phyloP scores from a whole-genome alignment of 768 basidiomycete genomes.

The Lactifluus volemus region DNA sequence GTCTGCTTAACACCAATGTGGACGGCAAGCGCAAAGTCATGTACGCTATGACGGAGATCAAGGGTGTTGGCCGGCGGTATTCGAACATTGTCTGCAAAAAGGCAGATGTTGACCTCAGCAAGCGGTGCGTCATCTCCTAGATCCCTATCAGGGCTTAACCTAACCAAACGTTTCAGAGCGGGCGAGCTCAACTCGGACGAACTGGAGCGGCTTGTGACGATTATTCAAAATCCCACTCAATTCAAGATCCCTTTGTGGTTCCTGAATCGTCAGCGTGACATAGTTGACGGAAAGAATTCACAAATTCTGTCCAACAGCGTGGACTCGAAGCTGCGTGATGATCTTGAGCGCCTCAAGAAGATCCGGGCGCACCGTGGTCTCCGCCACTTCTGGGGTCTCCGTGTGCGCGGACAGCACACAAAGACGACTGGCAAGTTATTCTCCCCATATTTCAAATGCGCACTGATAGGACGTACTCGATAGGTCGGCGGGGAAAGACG shows the following conservation, averaged over 20 bases:
- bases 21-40: slow-evolving; percentile 99
- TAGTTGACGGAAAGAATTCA: slow-evolving; percentile 92
- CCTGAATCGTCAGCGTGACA: slow-evolving; percentile 98
- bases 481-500: slow-evolving; percentile 92
- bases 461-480: not conserved
- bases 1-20: slow-evolving; percentile 99
- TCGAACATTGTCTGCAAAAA: slow-evolving; percentile 99
- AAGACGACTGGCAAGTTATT: slow-evolving; percentile 84
- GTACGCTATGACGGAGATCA: slow-evolving; percentile 99
- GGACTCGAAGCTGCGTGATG: slow-evolving; percentile 97
- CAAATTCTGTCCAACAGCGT: slow-evolving; percentile 95
- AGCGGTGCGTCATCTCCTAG: slow-evolving; percentile 58
- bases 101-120: slow-evolving; percentile 97
- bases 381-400: slow-evolving; percentile 87
- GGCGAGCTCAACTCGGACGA: slow-evolving; percentile 99
- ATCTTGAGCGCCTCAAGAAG: slow-evolving; percentile 98
- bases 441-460: not conserved
- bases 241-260: slow-evolving; percentile 99
- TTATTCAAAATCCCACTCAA: slow-evolving; percentile 98
- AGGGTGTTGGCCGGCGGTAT: slow-evolving; percentile 99
- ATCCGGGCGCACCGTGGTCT: slow-evolving; percentile 95
- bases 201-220: slow-evolving; percentile 96
- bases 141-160: not conserved
- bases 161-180: slow-evolving; percentile 45
- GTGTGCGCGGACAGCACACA: slow-evolving; percentile 98